These are phyloP conservation scores for Lepidium africanum DNA, from an alignment of 345 rosid species.

Conservation along the genomic window DNA sequence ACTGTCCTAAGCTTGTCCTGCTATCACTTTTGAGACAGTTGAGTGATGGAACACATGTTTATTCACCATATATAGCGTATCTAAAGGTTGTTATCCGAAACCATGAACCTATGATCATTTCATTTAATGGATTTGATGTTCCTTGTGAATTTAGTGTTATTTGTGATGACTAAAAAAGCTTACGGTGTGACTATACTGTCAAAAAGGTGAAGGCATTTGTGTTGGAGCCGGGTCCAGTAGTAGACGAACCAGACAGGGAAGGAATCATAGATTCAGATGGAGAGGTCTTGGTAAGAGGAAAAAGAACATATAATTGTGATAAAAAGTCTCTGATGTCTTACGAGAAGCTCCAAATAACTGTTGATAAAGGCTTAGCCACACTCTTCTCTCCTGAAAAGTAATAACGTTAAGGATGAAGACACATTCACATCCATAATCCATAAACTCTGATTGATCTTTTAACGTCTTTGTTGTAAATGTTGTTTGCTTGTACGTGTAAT, in stretches of 20 bases:
- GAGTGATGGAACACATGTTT: conserved; percentile 59
- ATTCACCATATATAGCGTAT: conserved; percentile 56
- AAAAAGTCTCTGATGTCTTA: conserved; percentile 54
- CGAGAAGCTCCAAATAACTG: conserved; percentile 44
- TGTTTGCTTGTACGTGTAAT: background rate
- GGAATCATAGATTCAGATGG: conserved; percentile 92
- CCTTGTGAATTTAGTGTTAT: background rate
- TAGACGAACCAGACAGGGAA: conserved; percentile 51
- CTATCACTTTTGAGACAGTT: conserved; percentile 43
- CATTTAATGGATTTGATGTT: background rate
- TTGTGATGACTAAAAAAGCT: background rate
- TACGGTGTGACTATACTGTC: background rate
- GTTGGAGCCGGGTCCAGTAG: conserved; percentile 61
- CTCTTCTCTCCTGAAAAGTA: conserved; percentile 52
- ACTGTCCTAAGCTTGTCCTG: conserved; percentile 56
- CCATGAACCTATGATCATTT: background rate
- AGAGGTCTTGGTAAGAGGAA: conserved; percentile 83
- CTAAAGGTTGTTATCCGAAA: conserved; percentile 47
- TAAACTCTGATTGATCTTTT: background rate
- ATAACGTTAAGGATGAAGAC: background rate
- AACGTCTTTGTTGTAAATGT: background rate
- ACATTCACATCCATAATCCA: background rate
- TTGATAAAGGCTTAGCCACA: conserved; percentile 84
- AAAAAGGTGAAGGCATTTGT: conserved; percentile 74
- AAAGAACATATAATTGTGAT: conserved; percentile 37